Evolutionary conservation across 208 protist genomes (phyloP).

Genomic region (Acanthamoeba royreba): DNA sequence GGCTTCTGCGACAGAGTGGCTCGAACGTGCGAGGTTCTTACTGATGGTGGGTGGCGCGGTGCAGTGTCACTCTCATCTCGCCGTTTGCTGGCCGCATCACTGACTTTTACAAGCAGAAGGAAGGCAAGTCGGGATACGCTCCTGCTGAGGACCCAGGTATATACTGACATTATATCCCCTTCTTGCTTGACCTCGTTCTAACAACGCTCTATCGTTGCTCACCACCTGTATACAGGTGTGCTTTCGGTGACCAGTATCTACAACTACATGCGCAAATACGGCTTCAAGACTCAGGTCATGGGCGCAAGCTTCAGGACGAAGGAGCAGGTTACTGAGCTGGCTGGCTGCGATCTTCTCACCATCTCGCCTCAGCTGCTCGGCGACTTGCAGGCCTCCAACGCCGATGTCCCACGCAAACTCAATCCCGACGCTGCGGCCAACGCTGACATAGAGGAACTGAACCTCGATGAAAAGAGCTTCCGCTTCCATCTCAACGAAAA

Average conservation of each 20-base stretch:
- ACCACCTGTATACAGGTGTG: slow-evolving; percentile 78
- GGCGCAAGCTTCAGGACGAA: slow-evolving; percentile 95
- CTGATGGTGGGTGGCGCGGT: background rate
- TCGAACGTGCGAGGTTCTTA: background rate
- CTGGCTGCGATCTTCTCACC: slow-evolving; percentile 96
- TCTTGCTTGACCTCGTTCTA: too few relatives aligned
- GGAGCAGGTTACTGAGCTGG: slow-evolving; percentile 89
- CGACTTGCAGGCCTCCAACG: slow-evolving; percentile 82
- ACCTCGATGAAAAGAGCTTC: slow-evolving; percentile 75
- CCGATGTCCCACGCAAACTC: background rate
- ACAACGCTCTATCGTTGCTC: background rate
- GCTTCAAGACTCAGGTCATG: slow-evolving; percentile 96
- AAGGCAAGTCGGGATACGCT: slow-evolving; percentile 69
- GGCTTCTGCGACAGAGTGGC: slow-evolving; percentile 91
- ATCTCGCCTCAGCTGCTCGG: slow-evolving; percentile 94
- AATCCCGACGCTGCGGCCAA: slow-evolving; percentile 32
- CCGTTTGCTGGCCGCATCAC: slow-evolving; percentile 96
- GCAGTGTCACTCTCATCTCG: slow-evolving; percentile 68
- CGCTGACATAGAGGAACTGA: slow-evolving; percentile 49
- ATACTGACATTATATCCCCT: too few relatives aligned
- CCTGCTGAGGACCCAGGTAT: slow-evolving; percentile 85
- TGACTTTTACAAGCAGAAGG: slow-evolving; percentile 90
- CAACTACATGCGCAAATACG: slow-evolving; percentile 97
- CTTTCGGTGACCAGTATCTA: slow-evolving; percentile 92
- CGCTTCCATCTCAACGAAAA: slow-evolving; percentile 84